Conservation (phyloP, 768 basidiomycete genomes). For the Galerina marginata region DNA sequence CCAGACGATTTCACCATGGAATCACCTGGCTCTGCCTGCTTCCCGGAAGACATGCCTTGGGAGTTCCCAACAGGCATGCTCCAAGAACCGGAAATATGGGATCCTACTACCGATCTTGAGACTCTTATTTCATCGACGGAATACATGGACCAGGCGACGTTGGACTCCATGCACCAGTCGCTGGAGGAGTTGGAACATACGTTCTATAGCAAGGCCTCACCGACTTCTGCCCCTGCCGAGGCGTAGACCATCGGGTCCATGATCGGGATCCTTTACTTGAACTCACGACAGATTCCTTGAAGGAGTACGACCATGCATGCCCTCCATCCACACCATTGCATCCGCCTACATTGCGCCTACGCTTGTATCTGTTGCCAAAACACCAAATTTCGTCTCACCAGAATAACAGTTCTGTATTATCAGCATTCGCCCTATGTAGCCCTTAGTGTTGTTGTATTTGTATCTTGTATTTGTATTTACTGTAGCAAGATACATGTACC, state of each 20-base stretch:
- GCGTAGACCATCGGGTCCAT: background rate
- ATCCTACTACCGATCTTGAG: background rate
- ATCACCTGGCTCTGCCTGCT: background rate
- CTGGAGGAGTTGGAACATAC: slow-evolving; percentile 4
- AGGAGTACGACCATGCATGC: too few relatives aligned
- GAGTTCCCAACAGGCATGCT: background rate
- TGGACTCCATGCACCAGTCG: background rate
- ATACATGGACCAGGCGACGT: background rate
- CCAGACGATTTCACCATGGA: background rate
- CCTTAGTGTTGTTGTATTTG: too few relatives aligned
- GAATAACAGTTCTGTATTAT: too few relatives aligned
- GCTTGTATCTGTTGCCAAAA: too few relatives aligned
- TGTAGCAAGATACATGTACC: too few relatives aligned
- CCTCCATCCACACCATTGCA: too few relatives aligned
- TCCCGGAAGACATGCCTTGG: background rate
- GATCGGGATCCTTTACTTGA: background rate
- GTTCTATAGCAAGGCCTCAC: background rate
- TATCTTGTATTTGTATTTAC: too few relatives aligned
- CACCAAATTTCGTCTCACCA: too few relatives aligned
- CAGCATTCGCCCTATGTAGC: too few relatives aligned
- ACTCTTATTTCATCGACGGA: background rate
- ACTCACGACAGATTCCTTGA: background rate
- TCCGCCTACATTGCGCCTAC: too few relatives aligned
- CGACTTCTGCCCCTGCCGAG: background rate
- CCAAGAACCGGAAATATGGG: background rate